These are phyloP conservation scores for Trichomonas tenax DNA, from an alignment of 208 protist species.

Conservation along the genomic window DNA sequence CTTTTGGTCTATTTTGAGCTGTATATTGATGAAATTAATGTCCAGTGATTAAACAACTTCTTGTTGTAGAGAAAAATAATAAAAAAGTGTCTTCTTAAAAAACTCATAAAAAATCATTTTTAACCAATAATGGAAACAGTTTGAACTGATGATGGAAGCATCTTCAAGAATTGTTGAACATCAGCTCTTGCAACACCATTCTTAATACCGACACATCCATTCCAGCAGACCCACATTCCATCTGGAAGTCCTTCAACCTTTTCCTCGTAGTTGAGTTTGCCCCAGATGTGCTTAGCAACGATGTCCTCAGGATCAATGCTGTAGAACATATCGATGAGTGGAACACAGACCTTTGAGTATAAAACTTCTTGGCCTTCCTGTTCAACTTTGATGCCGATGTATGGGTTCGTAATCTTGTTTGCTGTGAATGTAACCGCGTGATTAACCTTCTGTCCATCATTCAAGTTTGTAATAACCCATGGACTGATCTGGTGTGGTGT, in stretches of 20 bases:
- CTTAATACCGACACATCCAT: not conserved
- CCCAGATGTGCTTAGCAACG: not conserved
- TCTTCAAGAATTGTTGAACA: not conserved
- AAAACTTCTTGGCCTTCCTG: not conserved
- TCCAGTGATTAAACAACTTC: too few species aligned
- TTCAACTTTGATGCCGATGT: not conserved
- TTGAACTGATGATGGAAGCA: not conserved
- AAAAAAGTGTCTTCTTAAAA: too few species aligned
- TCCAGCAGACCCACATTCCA: not conserved
- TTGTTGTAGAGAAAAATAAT: too few species aligned
- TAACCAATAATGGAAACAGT: not conserved
- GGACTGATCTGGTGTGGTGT: not conserved
- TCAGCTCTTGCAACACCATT: not conserved
- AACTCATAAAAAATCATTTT: not conserved
- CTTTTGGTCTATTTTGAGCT: too few species aligned
- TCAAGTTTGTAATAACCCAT: not conserved
- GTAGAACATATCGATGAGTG: not conserved
- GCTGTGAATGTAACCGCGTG: not conserved
- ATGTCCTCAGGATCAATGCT: not conserved
- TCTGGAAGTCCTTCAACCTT: not conserved
- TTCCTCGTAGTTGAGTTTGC: not conserved
- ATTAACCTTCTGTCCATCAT: not conserved
- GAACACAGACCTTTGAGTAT: not conserved
- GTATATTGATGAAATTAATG: too few species aligned
- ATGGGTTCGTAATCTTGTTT: not conserved